Evolutionary conservation across 495 filamentous ascomycete species (phyloP).

Genomic region (Penicillium taxi): DNA sequence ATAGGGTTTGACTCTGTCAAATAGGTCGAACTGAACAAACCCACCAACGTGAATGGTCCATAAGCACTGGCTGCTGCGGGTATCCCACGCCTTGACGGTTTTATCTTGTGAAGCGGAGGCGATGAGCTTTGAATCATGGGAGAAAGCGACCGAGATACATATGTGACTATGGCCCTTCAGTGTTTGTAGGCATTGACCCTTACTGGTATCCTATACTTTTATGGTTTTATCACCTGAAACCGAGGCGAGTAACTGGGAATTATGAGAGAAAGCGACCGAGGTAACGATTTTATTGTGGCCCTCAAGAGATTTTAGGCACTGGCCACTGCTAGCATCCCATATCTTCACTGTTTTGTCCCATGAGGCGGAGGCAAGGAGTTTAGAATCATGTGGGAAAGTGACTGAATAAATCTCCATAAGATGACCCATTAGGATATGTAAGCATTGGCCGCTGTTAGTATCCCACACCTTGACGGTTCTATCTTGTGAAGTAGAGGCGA

Average conservation of each 20-base stretch:
- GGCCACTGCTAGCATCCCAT: conserved; percentile 18
- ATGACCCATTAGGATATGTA: not conserved
- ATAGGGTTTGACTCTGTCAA: conserved; percentile 5
- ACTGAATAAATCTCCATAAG: not conserved
- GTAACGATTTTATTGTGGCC: conserved; percentile 13
- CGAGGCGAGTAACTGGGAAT: conserved; percentile 16
- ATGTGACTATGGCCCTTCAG: conserved; percentile 18
- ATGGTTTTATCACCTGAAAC: conserved; percentile 14
- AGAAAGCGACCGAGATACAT: conserved; percentile 15
- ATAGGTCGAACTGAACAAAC: not conserved
- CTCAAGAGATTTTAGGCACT: conserved; percentile 20
- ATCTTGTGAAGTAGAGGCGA: conserved; percentile 15
- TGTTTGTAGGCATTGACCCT: conserved; percentile 18
- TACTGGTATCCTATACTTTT: conserved; percentile 24
- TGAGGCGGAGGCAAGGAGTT: conserved; percentile 17
- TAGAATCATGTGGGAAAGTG: conserved; percentile 6
- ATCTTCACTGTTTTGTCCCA: conserved; percentile 14
- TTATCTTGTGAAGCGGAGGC: conserved; percentile 4
- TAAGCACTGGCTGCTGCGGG: conserved; percentile 1
- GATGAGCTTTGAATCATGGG: conserved; percentile 14
- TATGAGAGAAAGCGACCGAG: conserved; percentile 17
- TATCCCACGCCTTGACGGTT: conserved; percentile 27
- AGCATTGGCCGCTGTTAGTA: conserved; percentile 1
- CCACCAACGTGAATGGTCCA: not conserved
- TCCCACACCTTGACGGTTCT: conserved; percentile 22